Evolutionary conservation across 202 grass and related monocot genomes (phyloP).

Genomic region (Schoenoplectus tabernaemontani): DNA sequence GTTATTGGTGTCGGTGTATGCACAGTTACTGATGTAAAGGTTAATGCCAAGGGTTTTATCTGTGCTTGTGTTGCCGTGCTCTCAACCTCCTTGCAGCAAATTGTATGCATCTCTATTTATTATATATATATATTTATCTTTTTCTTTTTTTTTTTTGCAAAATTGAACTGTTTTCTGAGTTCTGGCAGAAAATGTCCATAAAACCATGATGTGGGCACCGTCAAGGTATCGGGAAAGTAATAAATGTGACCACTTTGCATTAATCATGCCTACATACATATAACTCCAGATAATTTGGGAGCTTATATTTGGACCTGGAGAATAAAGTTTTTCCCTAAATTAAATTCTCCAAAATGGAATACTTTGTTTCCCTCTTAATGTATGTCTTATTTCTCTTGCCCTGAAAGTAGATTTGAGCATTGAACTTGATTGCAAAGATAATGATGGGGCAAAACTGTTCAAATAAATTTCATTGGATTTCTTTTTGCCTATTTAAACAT

Average conservation of each 20-base stretch:
- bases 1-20: conserved; percentile 43
- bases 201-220: background rate
- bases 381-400: background rate
- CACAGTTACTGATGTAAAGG: conserved; percentile 40
- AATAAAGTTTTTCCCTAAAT: background rate
- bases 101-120: conserved; percentile 29
- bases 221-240: background rate
- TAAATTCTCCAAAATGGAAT: background rate
- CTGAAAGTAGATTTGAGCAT: background rate
- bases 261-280: background rate
- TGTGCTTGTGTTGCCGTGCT: conserved; percentile 41
- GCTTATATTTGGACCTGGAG: background rate
- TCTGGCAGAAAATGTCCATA: background rate
- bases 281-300: background rate
- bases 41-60: conserved; percentile 45
- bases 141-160: background rate
- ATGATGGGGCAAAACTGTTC: background rate
- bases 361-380: background rate
- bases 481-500: background rate
- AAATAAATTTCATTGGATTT: background rate
- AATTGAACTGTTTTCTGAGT: background rate
- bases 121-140: background rate
- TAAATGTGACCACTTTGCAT: background rate
- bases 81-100: conserved; percentile 44
- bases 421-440: background rate